These are phyloP conservation scores for Jackrogersella multiformis DNA, from an alignment of 495 filamentous ascomycete species.

Conservation along the genomic window DNA sequence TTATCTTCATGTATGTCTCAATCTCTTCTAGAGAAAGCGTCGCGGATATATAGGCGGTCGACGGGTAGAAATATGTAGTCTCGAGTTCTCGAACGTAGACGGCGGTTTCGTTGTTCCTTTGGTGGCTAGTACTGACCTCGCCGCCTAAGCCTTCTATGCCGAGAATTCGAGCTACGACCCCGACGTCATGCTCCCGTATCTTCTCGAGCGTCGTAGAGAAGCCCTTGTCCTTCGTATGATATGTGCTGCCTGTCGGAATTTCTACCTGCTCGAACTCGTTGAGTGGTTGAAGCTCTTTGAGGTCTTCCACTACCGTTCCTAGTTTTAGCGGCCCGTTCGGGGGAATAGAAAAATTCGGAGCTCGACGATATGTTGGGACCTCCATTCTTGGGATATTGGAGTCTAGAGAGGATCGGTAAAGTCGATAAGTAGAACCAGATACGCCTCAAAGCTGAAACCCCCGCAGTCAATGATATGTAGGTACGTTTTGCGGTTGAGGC, in stretches of 20 bases:
- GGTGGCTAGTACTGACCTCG: neutral
- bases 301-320: constrained; percentile 1
- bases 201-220: neutral
- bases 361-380: constrained; percentile 7
- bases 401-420: no score
- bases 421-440: no score
- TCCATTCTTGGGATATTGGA: neutral
- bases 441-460: neutral
- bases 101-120: neutral
- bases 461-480: neutral
- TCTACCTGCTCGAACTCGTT: neutral
- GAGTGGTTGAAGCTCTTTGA: neutral
- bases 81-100: neutral
- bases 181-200: neutral
- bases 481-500: neutral
- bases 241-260: neutral
- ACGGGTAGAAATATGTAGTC: neutral
- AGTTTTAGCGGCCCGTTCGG: neutral
- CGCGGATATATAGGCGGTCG: neutral
- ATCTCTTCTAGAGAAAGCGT: neutral
- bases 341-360: constrained; percentile 2
- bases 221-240: neutral
- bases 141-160: neutral
- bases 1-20: neutral
- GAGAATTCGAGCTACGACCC: neutral